phyloP scores from a whole-genome alignment of 2,329 filamentous ascomycete genomes.

The Talaromyces rugulosus region DNA sequence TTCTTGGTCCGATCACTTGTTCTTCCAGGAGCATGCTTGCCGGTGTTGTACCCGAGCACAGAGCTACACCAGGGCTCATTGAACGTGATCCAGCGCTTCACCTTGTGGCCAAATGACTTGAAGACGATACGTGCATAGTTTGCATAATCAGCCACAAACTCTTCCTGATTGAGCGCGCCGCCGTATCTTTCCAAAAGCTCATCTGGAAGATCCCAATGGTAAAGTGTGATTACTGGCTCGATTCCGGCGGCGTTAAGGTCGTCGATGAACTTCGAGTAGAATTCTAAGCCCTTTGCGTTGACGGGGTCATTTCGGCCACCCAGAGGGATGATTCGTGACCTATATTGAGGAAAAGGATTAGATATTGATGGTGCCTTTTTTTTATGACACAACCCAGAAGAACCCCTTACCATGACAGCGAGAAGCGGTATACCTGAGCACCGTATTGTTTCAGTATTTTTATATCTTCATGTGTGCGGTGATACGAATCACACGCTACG shows the following conservation, averaged over 20 bases:
- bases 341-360: constrained; percentile 15
- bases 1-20: constrained; percentile 71
- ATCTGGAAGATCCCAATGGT: constrained; percentile 85
- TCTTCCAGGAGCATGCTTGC: constrained; percentile 76
- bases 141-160: constrained; percentile 78
- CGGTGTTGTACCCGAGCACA: constrained; percentile 73
- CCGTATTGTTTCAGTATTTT: constrained; percentile 69
- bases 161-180: constrained; percentile 72
- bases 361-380: not conserved
- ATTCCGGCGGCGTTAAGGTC: constrained; percentile 73
- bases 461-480: constrained; percentile 73
- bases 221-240: constrained; percentile 74
- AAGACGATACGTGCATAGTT: constrained; percentile 75
- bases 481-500: constrained; percentile 82
- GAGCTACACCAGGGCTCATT: constrained; percentile 86
- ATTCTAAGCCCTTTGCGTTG: constrained; percentile 71
- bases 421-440: constrained; percentile 76
- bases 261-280: constrained; percentile 76
- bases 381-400: not conserved
- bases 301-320: constrained; percentile 77
- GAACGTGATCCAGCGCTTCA: constrained; percentile 86
- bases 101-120: constrained; percentile 65
- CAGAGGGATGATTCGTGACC: constrained; percentile 75
- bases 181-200: constrained; percentile 75
- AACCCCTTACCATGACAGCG: constrained; percentile 60